Percentiles rank a stretch among this genome's conserved stretches.
phyloP scores from a whole-genome alignment of 306 rosid species.

The Castanea mollissima region DNA sequence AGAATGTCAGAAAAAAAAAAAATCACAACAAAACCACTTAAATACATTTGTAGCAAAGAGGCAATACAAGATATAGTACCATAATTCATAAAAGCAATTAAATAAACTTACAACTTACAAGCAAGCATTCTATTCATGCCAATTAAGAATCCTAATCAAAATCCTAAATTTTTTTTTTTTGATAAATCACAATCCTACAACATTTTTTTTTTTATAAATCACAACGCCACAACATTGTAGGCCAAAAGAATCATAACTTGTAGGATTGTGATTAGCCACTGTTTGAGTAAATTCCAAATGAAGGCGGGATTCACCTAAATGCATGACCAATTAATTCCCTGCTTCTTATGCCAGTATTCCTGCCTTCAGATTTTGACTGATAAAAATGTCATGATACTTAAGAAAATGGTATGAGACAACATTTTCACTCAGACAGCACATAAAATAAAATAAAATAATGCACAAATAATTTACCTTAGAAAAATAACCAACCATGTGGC shows the following conservation, averaged over 20 bases:
- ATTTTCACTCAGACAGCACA: neutral
- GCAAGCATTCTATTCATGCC: neutral
- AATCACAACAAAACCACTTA: neutral
- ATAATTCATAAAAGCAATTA: neutral
- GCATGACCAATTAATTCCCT: neutral
- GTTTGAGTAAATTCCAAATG: neutral
- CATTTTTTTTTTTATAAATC: neutral
- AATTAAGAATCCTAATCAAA: neutral
- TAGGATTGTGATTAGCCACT: neutral
- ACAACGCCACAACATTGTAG: neutral
- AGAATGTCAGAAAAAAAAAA: neutral
- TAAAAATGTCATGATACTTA: too few species aligned
- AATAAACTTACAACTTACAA: neutral
- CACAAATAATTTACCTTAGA: constrained; percentile 63
- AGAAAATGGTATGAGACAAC: neutral
- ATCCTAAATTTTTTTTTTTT: too few species aligned
- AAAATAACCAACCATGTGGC: constrained; percentile 99
- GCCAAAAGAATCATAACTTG: neutral
- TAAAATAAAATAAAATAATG: neutral
- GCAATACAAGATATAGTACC: neutral
- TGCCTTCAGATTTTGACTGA: too few species aligned
- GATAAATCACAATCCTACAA: neutral
- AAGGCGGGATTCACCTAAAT: neutral
- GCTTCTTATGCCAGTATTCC: neutral
- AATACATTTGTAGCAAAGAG: neutral